Percentiles rank a stretch among this genome's conserved stretches.
Conservation (phyloP, 1,139 yeast genomes). For the Blastobotrys raffinosifermentans region DNA sequence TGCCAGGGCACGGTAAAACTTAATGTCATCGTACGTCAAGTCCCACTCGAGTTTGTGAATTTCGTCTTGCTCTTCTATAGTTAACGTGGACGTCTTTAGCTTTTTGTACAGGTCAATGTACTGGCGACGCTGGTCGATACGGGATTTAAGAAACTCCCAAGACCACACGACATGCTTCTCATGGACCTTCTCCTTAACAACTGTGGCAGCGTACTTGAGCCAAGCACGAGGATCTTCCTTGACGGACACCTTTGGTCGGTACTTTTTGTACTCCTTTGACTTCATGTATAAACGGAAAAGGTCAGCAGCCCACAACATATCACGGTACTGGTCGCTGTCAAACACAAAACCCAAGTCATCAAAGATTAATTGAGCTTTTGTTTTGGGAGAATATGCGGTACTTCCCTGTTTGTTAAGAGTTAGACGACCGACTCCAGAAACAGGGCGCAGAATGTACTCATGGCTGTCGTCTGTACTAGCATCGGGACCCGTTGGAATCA, state of each 20-base stretch:
- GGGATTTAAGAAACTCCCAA: conserved; percentile 71
- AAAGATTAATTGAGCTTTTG: conserved; percentile 69
- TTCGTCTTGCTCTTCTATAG: conserved; percentile 36
- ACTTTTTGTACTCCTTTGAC: conserved; percentile 66
- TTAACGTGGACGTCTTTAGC: conserved; percentile 34
- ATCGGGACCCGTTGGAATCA: conserved; percentile 24
- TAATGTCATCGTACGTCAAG: conserved; percentile 69
- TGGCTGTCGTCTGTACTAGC: conserved; percentile 30
- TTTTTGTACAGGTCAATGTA: conserved; percentile 70
- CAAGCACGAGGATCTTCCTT: conserved; percentile 70
- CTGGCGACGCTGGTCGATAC: conserved; percentile 64
- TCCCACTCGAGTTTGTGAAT: conserved; percentile 53
- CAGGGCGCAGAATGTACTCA: conserved; percentile 79
- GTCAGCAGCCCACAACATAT: conserved; percentile 75
- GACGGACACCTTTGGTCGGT: conserved; percentile 58
- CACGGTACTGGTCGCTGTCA: conserved; percentile 80
- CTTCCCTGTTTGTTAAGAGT: conserved; percentile 81
- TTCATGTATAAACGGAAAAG: conserved; percentile 72
- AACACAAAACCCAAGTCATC: conserved; percentile 83
- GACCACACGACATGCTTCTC: conserved; percentile 78
- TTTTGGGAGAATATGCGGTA: conserved; percentile 58
- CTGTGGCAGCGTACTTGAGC: conserved; percentile 73
- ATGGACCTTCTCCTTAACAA: conserved; percentile 72
- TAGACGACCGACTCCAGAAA: conserved; percentile 79
- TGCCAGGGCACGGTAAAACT: conserved; percentile 79